Conservation (phyloP, 208 protist species). For the Herpetomonas tarakana region DNA sequence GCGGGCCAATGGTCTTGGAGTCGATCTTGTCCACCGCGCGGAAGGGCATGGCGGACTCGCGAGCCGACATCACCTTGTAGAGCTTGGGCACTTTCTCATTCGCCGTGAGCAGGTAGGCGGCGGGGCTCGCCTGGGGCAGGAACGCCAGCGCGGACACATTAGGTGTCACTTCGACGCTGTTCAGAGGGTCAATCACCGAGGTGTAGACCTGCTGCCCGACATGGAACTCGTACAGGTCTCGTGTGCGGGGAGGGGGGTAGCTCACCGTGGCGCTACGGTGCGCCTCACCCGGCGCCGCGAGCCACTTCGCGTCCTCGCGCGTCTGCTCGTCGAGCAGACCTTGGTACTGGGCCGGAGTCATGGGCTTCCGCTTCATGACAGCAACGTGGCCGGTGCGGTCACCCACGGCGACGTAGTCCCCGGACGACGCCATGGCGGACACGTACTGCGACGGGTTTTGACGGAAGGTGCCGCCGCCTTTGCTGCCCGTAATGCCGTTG, state of each 20-base stretch:
- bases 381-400: conserved; percentile 70
- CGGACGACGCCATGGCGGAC: conserved; percentile 57
- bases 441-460: conserved; percentile 60
- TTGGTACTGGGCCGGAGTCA: conserved; percentile 18
- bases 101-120: conserved; percentile 67
- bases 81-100: conserved; percentile 88
- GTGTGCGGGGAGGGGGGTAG: conserved; percentile 17
- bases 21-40: conserved; percentile 66
- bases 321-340: conserved; percentile 20
- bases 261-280: not conserved
- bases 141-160: conserved; percentile 74
- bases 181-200: conserved; percentile 83
- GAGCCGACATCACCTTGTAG: conserved; percentile 74
- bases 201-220: conserved; percentile 71
- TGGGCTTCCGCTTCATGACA: conserved; percentile 57
- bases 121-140: conserved; percentile 53
- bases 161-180: conserved; percentile 79
- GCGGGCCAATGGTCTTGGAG: conserved; percentile 41
- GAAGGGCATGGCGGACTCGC: conserved; percentile 56
- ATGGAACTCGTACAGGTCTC: conserved; percentile 58
- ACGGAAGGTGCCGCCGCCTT: conserved; percentile 19
- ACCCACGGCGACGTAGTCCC: conserved; percentile 73
- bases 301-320: conserved; percentile 16
- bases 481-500: conserved; percentile 4
- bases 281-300: conserved; percentile 3